Evolutionary conservation across 2,329 filamentous ascomycete species (phyloP).

Genomic region (Gremmenia infestans): DNA sequence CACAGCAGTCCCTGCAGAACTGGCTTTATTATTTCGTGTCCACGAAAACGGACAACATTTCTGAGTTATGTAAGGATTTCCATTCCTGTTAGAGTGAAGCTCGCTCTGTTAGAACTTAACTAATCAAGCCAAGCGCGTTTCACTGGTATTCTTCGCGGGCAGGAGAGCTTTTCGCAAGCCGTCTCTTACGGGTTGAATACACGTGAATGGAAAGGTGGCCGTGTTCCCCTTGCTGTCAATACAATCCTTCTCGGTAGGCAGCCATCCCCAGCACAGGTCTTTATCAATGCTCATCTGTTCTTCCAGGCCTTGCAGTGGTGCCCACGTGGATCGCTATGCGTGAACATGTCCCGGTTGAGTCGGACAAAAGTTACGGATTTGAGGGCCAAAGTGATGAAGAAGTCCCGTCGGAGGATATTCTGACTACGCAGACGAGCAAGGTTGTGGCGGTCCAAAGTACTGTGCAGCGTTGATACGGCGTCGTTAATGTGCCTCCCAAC

Average conservation of each 20-base stretch:
- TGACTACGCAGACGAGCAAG: background rate
- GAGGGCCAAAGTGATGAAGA: slow-evolving; percentile 4
- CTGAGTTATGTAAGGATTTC: slow-evolving; percentile 35
- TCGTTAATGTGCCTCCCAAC: background rate
- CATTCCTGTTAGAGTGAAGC: background rate
- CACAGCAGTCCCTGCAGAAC: slow-evolving; percentile 48
- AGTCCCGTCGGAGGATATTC: slow-evolving; percentile 2
- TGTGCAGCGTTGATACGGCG: background rate
- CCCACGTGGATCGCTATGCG: slow-evolving; percentile 10
- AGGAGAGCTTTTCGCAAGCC: slow-evolving; percentile 42
- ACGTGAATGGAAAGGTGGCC: slow-evolving; percentile 38
- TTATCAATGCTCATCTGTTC: background rate
- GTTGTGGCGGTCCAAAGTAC: background rate
- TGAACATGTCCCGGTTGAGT: slow-evolving; percentile 8
- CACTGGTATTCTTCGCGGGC: slow-evolving; percentile 39
- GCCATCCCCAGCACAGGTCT: background rate
- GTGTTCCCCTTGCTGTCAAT: slow-evolving; percentile 38
- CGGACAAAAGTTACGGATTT: slow-evolving; percentile 3
- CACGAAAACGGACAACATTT: slow-evolving; percentile 51
- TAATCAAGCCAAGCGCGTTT: slow-evolving; percentile 25
- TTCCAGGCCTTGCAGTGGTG: slow-evolving; percentile 3
- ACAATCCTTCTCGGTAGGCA: background rate
- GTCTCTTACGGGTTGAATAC: slow-evolving; percentile 41
- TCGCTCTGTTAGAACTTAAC: background rate
- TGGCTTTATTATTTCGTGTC: slow-evolving; percentile 53